These are phyloP conservation scores for Triticum urartu DNA, from an alignment of 176 grass and related monocot species.

Conservation along the genomic window DNA sequence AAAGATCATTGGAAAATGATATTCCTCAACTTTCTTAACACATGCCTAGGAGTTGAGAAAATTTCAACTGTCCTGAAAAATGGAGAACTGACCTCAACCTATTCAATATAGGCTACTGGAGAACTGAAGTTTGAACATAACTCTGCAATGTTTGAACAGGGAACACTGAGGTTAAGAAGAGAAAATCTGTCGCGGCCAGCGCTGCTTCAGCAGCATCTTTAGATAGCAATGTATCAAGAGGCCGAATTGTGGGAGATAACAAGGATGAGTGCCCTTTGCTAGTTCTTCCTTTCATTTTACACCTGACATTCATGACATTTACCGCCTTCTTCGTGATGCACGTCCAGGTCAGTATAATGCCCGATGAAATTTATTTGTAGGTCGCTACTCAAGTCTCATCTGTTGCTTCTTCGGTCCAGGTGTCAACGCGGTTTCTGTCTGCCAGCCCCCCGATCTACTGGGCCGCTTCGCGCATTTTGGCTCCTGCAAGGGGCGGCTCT, in stretches of 20 bases:
- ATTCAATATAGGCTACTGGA: background rate
- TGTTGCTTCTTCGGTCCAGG: conserved; percentile 36
- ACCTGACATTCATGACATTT: conserved; percentile 75
- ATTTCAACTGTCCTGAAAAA: background rate
- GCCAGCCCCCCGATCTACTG: conserved; percentile 83
- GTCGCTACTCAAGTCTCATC: background rate
- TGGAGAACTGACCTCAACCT: background rate
- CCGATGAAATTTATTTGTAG: background rate
- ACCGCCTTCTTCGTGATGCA: conserved; percentile 90
- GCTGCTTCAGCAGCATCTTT: conserved; percentile 27
- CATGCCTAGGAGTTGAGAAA: background rate
- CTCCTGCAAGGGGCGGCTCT: conserved; percentile 20
- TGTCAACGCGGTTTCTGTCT: conserved; percentile 79
- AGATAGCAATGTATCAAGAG: conserved; percentile 8
- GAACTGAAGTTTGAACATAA: background rate
- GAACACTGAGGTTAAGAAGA: conserved; percentile 43
- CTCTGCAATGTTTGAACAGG: conserved; percentile 42
- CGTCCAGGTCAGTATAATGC: conserved; percentile 64
- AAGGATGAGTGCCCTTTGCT: conserved; percentile 35
- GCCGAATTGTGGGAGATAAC: conserved; percentile 33
- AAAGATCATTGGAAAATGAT: background rate
- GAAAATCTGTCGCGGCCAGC: conserved; percentile 41
- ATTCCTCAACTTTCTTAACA: background rate
- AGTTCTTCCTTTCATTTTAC: conserved; percentile 80
- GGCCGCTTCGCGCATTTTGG: conserved; percentile 56